Percentiles rank a stretch among this genome's conserved stretches.
Evolutionary conservation across 805 yeast species (phyloP).

Genomic region (Yarrowia sp.): DNA sequence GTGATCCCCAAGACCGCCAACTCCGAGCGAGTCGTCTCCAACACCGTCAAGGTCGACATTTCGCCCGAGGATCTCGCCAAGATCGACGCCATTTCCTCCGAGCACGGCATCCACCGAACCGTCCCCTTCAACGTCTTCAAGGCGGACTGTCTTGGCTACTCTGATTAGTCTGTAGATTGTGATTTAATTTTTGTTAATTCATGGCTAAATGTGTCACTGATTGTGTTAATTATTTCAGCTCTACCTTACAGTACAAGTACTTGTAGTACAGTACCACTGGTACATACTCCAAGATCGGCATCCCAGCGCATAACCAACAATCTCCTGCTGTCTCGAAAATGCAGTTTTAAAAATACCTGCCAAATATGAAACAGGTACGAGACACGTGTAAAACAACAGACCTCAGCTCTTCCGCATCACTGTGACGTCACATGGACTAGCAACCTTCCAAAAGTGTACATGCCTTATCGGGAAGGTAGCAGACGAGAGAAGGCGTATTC

Average conservation of each 20-base stretch:
- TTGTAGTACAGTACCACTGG: too few species aligned
- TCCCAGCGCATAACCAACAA: too few species aligned
- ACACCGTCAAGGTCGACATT: constrained; percentile 44
- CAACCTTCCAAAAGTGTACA: not conserved
- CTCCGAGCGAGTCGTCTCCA: constrained; percentile 53
- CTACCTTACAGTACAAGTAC: too few species aligned
- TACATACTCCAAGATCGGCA: too few species aligned
- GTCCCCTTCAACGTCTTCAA: not conserved
- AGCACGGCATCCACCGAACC: not conserved
- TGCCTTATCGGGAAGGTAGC: not conserved
- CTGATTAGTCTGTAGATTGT: too few species aligned
- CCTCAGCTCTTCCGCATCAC: not conserved
- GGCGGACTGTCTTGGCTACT: not conserved
- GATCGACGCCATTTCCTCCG: not conserved
- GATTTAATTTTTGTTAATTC: too few species aligned
- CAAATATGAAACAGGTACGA: too few species aligned
- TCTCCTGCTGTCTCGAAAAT: too few species aligned
- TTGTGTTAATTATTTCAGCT: not conserved
- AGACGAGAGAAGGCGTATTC: not conserved
- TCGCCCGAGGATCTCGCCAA: not conserved
- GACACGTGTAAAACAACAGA: too few species aligned
- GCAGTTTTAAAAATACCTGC: too few species aligned
- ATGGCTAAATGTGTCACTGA: not conserved
- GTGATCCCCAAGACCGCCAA: constrained; percentile 71
- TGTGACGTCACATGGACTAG: not conserved